Evolutionary conservation across 225 moss, liverwort and hornwort genomes (phyloP), one percentile per base, ranked within the genome.

Genomic region (Marchantia polymorpha): DNA sequence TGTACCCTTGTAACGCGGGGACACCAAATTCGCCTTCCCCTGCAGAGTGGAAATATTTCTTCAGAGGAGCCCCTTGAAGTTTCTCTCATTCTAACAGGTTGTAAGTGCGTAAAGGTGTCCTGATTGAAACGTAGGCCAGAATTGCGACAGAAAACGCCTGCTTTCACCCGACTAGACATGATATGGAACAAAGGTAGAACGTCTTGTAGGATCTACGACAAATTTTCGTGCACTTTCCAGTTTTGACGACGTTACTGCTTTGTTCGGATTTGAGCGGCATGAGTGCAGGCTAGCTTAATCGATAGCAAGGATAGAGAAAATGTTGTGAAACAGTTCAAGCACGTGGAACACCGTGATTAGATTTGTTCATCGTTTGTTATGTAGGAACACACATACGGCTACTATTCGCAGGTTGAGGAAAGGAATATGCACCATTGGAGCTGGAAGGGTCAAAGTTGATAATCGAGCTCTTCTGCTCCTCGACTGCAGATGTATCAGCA

Each of bases 1-100:
- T 79, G 76, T 79, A 85, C 2, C 85, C 85, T 70, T 82, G 75
- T 46, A 78, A 76, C n/a, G 79, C 76, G 49, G 82, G 53, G 22
- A 72, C 79, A 72, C 76, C 82, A 47, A 82, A 85, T 66, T 81
- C 81, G 52, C 52, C 46, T 13, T 48, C 69, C 13, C 69, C 84
- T 84, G 77, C 58, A 51, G 72, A 52, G 53, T 10, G 46, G 8
- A 50, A n/a, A 69, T 0, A 54, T 10, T 26, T 0, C 39, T 39
- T 39, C 39, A 39, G 39, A 39, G 5, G 39, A 39, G 39, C 19
- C 5, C 26, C 22, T 15, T 0, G n/a, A 39, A 2, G 39, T 39
- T 39, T 39, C 3, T 39, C 5, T 39, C 17, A 39, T 63, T 10
- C 50, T 63, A 72, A 72, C 23, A 48, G 22, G 10, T 3, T 17